Conservation (phyloP, 2,329 filamentous ascomycete species). For the Aspergillus flavus region DNA sequence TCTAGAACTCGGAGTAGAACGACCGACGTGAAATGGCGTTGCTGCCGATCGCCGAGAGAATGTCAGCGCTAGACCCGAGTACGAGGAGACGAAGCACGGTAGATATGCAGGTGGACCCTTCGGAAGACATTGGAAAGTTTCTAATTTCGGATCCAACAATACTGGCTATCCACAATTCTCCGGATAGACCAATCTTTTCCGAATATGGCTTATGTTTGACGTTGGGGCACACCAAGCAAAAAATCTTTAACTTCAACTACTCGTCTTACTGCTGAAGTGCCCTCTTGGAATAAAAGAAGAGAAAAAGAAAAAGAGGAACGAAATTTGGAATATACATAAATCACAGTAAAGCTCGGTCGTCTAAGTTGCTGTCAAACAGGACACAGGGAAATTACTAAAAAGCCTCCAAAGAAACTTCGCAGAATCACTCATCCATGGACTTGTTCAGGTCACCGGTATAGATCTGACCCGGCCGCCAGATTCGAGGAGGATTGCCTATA, state of each 20-base stretch:
- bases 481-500: not conserved
- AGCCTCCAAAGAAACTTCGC: too few relatives aligned
- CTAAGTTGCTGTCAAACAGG: not conserved
- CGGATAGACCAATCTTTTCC: not conserved
- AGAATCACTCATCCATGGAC: not conserved
- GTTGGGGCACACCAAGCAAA: not conserved
- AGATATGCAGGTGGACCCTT: not conserved
- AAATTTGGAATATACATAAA: not conserved
- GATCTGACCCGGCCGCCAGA: not conserved
- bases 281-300: too few relatives aligned
- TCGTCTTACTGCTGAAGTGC: not conserved
- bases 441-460: not conserved
- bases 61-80: not conserved
- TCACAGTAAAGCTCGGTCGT: too few relatives aligned
- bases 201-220: not conserved
- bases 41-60: not conserved
- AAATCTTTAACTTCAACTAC: not conserved
- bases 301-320: slow-evolving; percentile 26
- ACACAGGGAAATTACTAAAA: not conserved
- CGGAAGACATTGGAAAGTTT: too few relatives aligned
- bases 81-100: not conserved
- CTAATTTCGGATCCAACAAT: too few relatives aligned
- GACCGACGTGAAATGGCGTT: too few relatives aligned
- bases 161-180: not conserved
- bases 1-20: not conserved